Evolutionary conservation across 2,329 filamentous ascomycete genomes (phyloP).

Genomic region (Rhynchosporium agropyri): DNA sequence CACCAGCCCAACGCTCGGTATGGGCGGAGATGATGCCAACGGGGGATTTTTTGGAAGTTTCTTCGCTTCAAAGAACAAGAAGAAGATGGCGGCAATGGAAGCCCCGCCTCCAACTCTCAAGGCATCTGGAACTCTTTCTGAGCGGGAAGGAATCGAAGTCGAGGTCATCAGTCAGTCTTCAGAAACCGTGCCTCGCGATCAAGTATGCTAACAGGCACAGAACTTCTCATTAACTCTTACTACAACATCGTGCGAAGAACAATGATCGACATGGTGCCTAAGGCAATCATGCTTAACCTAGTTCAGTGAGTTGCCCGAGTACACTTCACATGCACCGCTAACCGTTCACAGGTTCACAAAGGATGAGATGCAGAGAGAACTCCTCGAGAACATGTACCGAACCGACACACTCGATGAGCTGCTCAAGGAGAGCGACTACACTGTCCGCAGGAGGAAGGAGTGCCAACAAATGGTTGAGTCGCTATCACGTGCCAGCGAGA

Average conservation of each 20-base stretch:
- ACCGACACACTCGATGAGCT: conserved; percentile 87
- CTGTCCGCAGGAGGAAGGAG: conserved; percentile 90
- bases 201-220: conserved; percentile 48
- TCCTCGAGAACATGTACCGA: conserved; percentile 97
- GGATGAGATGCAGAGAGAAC: conserved; percentile 97
- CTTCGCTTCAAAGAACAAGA: conserved; percentile 99
- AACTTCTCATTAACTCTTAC: conserved; percentile 94
- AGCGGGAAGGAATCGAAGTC: conserved; percentile 93
- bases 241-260: conserved; percentile 98
- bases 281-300: conserved; percentile 97
- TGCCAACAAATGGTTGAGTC: conserved; percentile 99
- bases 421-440: conserved; percentile 98
- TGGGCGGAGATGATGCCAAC: conserved; percentile 54
- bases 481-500: conserved; percentile 85
- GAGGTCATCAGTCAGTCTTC: conserved; percentile 88
- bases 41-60: conserved; percentile 96
- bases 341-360: conserved; percentile 73
- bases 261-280: conserved; percentile 99
- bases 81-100: conserved; percentile 99
- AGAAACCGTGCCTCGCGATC: not conserved
- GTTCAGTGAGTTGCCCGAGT: conserved; percentile 71
- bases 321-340: conserved; percentile 18
- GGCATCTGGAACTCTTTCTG: conserved; percentile 88
- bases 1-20: conserved; percentile 70
- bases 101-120: conserved; percentile 89